Conservation (phyloP, 2,329 filamentous ascomycete genomes). For the Alternaria alternata region DNA sequence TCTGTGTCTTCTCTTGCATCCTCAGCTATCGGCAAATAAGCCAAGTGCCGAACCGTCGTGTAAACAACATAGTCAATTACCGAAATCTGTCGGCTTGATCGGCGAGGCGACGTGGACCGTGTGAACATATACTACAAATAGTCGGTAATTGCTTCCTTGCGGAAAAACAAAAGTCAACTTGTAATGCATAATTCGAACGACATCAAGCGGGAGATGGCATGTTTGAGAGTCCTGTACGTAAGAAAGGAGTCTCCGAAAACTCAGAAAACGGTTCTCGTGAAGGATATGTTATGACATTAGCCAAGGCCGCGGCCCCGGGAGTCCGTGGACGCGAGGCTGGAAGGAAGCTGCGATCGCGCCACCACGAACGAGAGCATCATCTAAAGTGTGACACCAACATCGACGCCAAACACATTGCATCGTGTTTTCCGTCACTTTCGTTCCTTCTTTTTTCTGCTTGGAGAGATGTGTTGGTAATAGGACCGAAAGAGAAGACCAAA, state of each 20-base stretch:
- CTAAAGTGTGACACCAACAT: background rate
- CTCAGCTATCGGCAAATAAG: background rate
- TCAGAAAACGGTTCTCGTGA: background rate
- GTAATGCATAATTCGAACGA: background rate
- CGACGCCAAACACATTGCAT: background rate
- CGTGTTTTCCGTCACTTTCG: too few species aligned
- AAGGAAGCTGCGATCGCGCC: background rate
- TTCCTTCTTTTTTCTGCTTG: background rate
- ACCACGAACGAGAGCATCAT: background rate
- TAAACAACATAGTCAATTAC: background rate
- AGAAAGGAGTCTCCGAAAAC: background rate
- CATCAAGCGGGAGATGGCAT: background rate
- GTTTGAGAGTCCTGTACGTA: background rate
- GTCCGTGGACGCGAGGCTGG: background rate
- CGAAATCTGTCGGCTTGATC: background rate
- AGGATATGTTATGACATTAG: background rate
- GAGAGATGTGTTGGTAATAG: background rate
- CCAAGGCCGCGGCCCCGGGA: background rate
- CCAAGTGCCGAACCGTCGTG: background rate
- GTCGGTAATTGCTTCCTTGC: background rate
- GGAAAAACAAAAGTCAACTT: background rate
- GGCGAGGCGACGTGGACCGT: background rate
- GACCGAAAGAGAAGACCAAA: background rate
- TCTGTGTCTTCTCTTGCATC: background rate
- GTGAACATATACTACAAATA: background rate